Base-by-base conservation (phyloP, 2,329 filamentous ascomycete genomes). In the Ophioceras dolichostomum region DNA sequence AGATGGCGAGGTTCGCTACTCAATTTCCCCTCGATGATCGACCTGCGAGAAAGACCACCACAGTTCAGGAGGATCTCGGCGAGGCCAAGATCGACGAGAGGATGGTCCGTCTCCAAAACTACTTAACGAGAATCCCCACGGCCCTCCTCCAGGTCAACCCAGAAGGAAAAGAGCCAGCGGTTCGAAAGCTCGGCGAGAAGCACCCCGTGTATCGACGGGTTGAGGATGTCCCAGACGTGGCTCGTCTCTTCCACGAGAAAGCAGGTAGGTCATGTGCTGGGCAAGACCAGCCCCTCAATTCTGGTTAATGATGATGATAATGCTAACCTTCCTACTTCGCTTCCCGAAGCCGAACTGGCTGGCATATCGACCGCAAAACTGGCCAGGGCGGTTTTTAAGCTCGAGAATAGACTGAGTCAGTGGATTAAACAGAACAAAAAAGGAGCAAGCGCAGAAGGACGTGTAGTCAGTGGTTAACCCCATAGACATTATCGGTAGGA, bases 181-280 rank as follows among this genome's bases (percentile, higher is more conserved):
- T n/a, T n/a, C n/a, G n/a, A 16, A 26, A 6, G 10, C 28, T 30
- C 18, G 39, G 37, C 16, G 17, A 34, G n/a, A n/a, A 6, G 9
- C 56, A 64, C 40, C 49, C 47, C 26, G 42, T 51, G 4, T 64
- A 59, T 43, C 56, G 58, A 13, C 55, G 40, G 5, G 48, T 56
- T n/a, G 54, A 58, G 4, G 64, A 70, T 8, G 52, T 71, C 21
- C 56, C 62, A 1, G 54, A 56, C 7, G 43, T 47, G 3, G 64
- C 62, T 0, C 64, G 51, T 31, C 44, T 47, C 0, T 61, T 71
- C 32, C 68, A 65, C 41, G 49, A 51, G 10, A 55, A 57, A 41
- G 61, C 60, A 28, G 65, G 65, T 47, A 33, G 10, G 32, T 27
- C n/a, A n/a, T n/a, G n/a, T n/a, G n/a, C n/a, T n/a, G n/a, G n/a